Conservation (phyloP, 2,329 filamentous ascomycete species). For the Penicillium digitatum region DNA sequence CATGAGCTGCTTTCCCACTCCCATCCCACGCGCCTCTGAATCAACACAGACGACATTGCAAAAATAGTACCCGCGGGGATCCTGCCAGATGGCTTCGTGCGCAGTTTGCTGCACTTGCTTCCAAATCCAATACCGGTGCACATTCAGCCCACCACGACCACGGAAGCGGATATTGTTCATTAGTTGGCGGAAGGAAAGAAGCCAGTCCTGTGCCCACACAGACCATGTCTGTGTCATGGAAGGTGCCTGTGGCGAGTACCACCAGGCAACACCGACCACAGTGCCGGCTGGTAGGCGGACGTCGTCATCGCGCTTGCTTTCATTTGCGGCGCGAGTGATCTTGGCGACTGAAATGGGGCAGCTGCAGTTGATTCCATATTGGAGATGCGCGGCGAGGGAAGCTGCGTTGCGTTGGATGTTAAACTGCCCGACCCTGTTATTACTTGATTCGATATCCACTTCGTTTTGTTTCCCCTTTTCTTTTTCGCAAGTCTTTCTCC, state of each 20-base stretch:
- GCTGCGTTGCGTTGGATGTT: conserved; percentile 57
- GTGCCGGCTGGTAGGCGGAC: conserved; percentile 30
- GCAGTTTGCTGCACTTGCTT: conserved; percentile 61
- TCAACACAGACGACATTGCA: conserved; percentile 70
- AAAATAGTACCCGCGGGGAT: conserved; percentile 67
- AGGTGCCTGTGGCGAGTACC: conserved; percentile 57
- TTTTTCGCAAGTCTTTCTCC: not conserved
- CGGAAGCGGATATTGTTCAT: conserved; percentile 61
- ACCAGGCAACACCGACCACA: conserved; percentile 68
- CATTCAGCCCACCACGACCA: conserved; percentile 64
- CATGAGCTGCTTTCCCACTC: conserved; percentile 63
- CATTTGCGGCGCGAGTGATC: conserved; percentile 44
- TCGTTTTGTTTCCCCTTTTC: not conserved
- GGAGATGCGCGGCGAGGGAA: conserved; percentile 62
- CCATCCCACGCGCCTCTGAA: conserved; percentile 61
- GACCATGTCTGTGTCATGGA: conserved; percentile 54
- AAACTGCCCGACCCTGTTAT: conserved; percentile 46
- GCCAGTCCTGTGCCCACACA: conserved; percentile 61
- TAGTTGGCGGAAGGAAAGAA: conserved; percentile 63
- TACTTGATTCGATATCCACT: conserved; percentile 8
- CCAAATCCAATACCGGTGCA: conserved; percentile 68
- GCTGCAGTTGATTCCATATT: conserved; percentile 63
- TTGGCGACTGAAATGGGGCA: conserved; percentile 67
- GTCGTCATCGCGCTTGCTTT: conserved; percentile 17
- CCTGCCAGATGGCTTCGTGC: conserved; percentile 61